These are phyloP conservation scores for Vanrija pseudolonga DNA, from an alignment of 1,284 basidiomycete species.

Conservation along the genomic window DNA sequence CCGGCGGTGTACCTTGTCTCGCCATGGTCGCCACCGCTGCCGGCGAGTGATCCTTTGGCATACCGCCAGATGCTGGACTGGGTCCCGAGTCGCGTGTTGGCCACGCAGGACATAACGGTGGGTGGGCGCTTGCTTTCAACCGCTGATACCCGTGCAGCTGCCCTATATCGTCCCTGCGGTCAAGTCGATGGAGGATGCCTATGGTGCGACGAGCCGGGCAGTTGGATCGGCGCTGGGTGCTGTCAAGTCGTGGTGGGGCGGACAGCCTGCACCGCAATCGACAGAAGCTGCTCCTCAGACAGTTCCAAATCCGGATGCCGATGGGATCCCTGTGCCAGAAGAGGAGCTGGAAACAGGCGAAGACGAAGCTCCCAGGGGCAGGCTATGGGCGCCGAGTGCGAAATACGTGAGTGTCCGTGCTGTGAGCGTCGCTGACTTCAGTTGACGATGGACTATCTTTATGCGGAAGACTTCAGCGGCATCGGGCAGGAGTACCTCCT, in stretches of 20 bases:
- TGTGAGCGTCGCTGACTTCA: conserved; percentile 4
- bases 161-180: conserved; percentile 16
- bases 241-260: conserved; percentile 9
- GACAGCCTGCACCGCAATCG: background rate
- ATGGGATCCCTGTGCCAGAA: background rate
- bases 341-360: conserved; percentile 1
- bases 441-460: conserved; percentile 33
- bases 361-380: background rate
- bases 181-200: conserved; percentile 8
- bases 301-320: too few relatives aligned
- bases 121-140: conserved; percentile 16
- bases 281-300: too few relatives aligned
- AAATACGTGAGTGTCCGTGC: conserved; percentile 9
- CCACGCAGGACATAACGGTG: conserved; percentile 32
- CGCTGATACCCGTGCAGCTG: background rate
- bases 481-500: conserved; percentile 45
- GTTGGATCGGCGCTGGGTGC: conserved; percentile 9
- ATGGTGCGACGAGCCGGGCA: conserved; percentile 5
- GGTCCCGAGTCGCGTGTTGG: conserved; percentile 40
- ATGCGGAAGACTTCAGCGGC: conserved; percentile 38
- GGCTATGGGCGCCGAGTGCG: conserved; percentile 21
- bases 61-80: conserved; percentile 40
- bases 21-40: conserved; percentile 43
- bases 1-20: conserved; percentile 39
- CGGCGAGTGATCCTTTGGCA: conserved; percentile 28